These are phyloP conservation scores for Arthrinium puccinioides DNA, from an alignment of 2,329 filamentous ascomycete genomes.

Conservation along the genomic window DNA sequence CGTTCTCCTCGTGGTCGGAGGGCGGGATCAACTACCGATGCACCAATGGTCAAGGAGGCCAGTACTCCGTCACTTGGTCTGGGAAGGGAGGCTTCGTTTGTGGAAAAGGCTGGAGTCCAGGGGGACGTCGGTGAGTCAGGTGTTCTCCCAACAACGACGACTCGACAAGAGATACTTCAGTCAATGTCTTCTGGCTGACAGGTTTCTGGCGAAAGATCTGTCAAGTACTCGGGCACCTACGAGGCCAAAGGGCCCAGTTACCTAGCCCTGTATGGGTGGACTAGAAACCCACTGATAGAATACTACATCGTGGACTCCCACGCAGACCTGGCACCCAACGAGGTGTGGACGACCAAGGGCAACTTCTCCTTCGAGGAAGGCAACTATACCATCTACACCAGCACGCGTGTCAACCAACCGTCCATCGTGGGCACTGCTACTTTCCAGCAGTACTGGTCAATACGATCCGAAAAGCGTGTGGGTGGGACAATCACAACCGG, in stretches of 20 bases:
- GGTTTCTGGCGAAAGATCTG: constrained; percentile 12
- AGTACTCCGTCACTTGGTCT: constrained; percentile 36
- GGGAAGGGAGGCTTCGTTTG: constrained; percentile 46
- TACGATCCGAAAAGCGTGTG: background rate
- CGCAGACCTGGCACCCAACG: constrained; percentile 40
- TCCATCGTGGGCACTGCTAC: constrained; percentile 46
- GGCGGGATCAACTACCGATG: constrained; percentile 32
- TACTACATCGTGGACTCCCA: constrained; percentile 41
- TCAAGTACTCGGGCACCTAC: constrained; percentile 29
- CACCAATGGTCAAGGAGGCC: constrained; percentile 30
- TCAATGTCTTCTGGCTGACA: constrained; percentile 3
- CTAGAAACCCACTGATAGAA: constrained; percentile 34
- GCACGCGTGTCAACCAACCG: constrained; percentile 41
- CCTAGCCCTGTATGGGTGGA: constrained; percentile 53
- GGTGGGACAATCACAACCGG: constrained; percentile 37
- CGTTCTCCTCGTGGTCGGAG: constrained; percentile 36
- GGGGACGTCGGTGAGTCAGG: constrained; percentile 35
- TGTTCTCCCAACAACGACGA: too few species aligned
- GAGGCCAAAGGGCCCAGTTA: constrained; percentile 33
- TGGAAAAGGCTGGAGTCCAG: constrained; percentile 52
- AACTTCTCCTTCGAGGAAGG: constrained; percentile 43
- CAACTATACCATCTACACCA: constrained; percentile 43
- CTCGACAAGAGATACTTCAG: too few species aligned
- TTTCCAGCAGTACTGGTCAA: constrained; percentile 44
- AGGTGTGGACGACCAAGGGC: constrained; percentile 39